Evolutionary conservation across 148 eudicot species (phyloP).

Genomic region (Polygonum aviculare): DNA sequence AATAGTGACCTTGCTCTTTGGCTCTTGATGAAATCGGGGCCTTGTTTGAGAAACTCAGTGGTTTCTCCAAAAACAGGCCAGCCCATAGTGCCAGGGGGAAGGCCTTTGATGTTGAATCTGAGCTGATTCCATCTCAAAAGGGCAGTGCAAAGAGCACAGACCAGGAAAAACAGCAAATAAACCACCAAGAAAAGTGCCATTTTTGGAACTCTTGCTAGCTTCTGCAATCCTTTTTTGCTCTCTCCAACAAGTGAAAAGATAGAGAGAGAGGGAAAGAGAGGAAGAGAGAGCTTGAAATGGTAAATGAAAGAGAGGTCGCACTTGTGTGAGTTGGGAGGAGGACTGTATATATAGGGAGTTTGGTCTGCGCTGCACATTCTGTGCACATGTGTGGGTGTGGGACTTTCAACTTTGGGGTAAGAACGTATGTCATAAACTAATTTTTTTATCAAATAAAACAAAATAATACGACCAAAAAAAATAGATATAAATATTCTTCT

Average conservation of each 20-base stretch:
- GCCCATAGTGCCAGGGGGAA: conserved; percentile 99
- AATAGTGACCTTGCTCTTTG: conserved; percentile 67
- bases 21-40: conserved; percentile 80
- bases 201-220: conserved; percentile 12
- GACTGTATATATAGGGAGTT: conserved; percentile 1
- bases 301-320: not conserved
- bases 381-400: conserved; percentile 13
- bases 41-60: conserved; percentile 87
- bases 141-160: conserved; percentile 30
- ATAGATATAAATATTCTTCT: too few relatives aligned
- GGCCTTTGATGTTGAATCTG: conserved; percentile 59
- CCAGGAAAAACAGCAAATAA: conserved; percentile 25
- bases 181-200: conserved; percentile 50
- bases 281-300: not conserved
- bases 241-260: not conserved
- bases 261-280: not conserved
- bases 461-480: too few relatives aligned
- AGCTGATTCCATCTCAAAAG: conserved; percentile 86
- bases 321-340: conserved; percentile 6
- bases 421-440: not conserved
- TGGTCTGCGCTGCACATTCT: conserved; percentile 1
- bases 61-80: conserved; percentile 99
- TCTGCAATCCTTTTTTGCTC: not conserved
- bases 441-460: too few relatives aligned
- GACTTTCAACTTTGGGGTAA: not conserved